Base-by-base conservation (phyloP, 2,329 filamentous ascomycete genomes). In the Blastomyces gilchristii region DNA sequence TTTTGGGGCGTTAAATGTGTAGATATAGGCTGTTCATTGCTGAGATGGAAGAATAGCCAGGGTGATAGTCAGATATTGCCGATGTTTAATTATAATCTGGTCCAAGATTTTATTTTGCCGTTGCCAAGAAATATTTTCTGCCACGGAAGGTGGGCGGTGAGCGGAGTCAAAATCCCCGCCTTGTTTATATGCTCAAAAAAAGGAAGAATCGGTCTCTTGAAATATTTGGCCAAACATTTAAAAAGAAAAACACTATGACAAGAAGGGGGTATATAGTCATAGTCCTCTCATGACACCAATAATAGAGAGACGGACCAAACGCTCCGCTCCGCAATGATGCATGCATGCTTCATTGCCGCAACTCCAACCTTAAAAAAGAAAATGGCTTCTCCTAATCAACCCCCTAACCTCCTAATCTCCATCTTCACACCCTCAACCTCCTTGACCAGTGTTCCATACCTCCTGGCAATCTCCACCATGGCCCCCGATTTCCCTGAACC, bases 371-470 rank as follows among this genome's bases (percentile, higher is more conserved):
- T 37, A 22, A 12, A 39, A 3, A 39, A 28, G 3, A 54, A 34
- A 54, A 18, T 31, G 43, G 43, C 14, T 1, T 41, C 34, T 41
- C 34, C 12, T 12, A 31, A 28, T 67, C 54, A 66, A 34, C 63
- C 56, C 58, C 64, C 64, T 60, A 76, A 63, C 45, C 69, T 69
- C 66, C 70, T 67, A 47, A 76, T 74, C 65, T 76, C 74, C 65
- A 67, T 70, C 63, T 68, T 71, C 8, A 77, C 71, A 5, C 65
- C 65, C 57, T 77, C 76, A 7, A 76, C 71, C 62, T 79, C 75
- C 61, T 68, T 69, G 1, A 72, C 70, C 57, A 79, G 67, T 22
- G 68, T 63, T 4, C 72, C 73, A 69, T 78, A 79, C 50, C 72
- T 71, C 54, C 69, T 72, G 37, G 75, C 73, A 62, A 78, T 73